Conservation (phyloP, 495 filamentous ascomycete species). For the Choiromyces venosus region DNA sequence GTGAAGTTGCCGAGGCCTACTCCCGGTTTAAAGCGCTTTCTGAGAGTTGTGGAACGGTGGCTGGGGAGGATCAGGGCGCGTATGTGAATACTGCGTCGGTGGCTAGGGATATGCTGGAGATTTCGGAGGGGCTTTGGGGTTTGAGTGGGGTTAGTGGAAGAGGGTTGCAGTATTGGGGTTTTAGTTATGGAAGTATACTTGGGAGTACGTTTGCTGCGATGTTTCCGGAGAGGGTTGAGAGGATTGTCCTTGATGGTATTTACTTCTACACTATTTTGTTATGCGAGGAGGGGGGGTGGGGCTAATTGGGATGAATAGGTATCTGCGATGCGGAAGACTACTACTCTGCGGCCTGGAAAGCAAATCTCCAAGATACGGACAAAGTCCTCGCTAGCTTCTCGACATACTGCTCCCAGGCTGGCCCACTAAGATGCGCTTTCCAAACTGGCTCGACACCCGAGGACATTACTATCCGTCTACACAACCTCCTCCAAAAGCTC, state of each 20-base stretch:
- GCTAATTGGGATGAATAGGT: conserved; percentile 36
- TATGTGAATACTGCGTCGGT: conserved; percentile 35
- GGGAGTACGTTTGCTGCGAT: conserved; percentile 52
- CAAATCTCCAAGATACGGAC: conserved; percentile 52
- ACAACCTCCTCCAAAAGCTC: conserved; percentile 45
- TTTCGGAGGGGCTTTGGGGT: conserved; percentile 30
- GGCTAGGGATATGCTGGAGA: conserved; percentile 38
- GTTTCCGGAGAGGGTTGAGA: conserved; percentile 49
- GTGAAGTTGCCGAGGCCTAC: conserved; percentile 22
- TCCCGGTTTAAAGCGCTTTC: conserved; percentile 16
- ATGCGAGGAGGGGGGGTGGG: neutral
- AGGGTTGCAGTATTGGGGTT: conserved; percentile 54
- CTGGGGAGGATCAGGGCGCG: conserved; percentile 14
- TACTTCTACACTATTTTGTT: conserved; percentile 10
- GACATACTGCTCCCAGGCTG: conserved; percentile 50
- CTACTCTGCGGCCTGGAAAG: conserved; percentile 48
- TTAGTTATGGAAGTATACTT: conserved; percentile 52
- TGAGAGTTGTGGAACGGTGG: conserved; percentile 4
- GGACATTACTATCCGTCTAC: conserved; percentile 46
- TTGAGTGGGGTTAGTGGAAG: conserved; percentile 44
- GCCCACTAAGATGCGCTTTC: conserved; percentile 49
- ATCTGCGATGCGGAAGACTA: conserved; percentile 49
- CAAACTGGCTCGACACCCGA: conserved; percentile 45
- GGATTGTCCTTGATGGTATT: conserved; percentile 50
- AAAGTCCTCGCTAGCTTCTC: conserved; percentile 54